A percentile compares a stretch with the other conserved stretches of the same genome.
Evolutionary conservation across 768 basidiomycete species (phyloP).

Genomic region (Lactarius quietus): DNA sequence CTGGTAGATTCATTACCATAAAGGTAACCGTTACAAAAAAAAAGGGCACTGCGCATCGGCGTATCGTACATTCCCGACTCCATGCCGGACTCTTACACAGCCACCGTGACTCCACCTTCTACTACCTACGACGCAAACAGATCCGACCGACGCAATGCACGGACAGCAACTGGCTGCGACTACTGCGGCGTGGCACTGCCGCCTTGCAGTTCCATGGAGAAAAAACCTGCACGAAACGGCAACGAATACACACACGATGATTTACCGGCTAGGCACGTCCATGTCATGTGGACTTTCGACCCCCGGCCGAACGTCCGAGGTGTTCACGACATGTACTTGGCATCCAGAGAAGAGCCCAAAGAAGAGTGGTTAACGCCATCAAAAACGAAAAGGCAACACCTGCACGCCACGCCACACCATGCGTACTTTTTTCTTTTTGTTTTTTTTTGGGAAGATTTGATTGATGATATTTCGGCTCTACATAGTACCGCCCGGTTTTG

Average conservation of each 20-base stretch:
- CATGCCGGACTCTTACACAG: neutral
- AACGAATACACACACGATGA: neutral
- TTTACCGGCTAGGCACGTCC: neutral
- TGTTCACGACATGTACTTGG: neutral
- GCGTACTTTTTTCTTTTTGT: neutral
- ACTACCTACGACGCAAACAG: too few relatives aligned
- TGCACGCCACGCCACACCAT: neutral
- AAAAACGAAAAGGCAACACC: neutral
- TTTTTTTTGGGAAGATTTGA: neutral
- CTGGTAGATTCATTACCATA: neutral
- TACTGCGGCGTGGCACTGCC: neutral
- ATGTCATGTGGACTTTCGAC: neutral
- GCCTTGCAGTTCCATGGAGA: neutral
- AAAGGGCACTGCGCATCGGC: neutral
- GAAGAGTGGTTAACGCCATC: neutral
- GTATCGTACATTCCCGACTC: neutral
- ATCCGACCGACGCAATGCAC: neutral
- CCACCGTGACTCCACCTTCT: neutral
- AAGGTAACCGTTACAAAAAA: neutral
- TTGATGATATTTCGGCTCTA: neutral
- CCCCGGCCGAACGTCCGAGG: neutral
- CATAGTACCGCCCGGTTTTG: neutral
- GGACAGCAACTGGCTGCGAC: neutral
- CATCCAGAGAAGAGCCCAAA: too few relatives aligned
- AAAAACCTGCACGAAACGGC: neutral